phyloP scores from a whole-genome alignment of 805 yeast genomes.

The Ogataea naganishii region DNA sequence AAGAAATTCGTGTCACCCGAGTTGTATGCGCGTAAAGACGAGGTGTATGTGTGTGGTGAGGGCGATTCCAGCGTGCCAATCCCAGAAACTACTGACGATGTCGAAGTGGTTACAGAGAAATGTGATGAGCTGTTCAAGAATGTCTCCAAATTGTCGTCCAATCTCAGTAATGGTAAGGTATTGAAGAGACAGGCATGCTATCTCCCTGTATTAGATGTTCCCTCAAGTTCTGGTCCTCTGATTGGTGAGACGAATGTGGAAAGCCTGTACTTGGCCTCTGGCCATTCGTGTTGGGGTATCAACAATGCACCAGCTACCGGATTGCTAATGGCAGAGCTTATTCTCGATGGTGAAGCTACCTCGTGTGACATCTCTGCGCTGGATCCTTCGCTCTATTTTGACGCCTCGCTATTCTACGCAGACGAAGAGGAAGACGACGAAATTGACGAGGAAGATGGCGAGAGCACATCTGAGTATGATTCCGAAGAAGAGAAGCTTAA shows the following conservation, averaged over 20 bases:
- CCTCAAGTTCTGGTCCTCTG: slow-evolving; percentile 86
- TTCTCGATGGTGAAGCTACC: slow-evolving; percentile 72
- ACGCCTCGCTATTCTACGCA: slow-evolving; percentile 40
- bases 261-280: slow-evolving; percentile 73
- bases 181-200: slow-evolving; percentile 89
- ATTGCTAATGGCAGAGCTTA: slow-evolving; percentile 78
- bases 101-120: slow-evolving; percentile 75
- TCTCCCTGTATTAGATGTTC: slow-evolving; percentile 88
- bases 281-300: slow-evolving; percentile 98
- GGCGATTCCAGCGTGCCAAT: slow-evolving; percentile 86
- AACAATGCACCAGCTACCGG: slow-evolving; percentile 98
- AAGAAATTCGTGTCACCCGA: slow-evolving; percentile 80
- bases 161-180: slow-evolving; percentile 64
- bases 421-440: slow-evolving; percentile 21
- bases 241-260: slow-evolving; percentile 89
- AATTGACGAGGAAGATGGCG: slow-evolving; percentile 17
- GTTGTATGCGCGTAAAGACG: slow-evolving; percentile 90
- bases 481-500: slow-evolving; percentile 13
- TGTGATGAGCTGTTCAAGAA: slow-evolving; percentile 81
- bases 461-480: slow-evolving; percentile 11
- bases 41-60: slow-evolving; percentile 95
- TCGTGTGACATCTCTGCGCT: slow-evolving; percentile 76
- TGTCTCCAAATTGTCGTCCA: slow-evolving; percentile 69
- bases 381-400: slow-evolving; percentile 84
- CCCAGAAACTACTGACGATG: slow-evolving; percentile 92